A percentile compares a stretch with the other conserved stretches of the same genome.
Conservation (phyloP, 495 filamentous ascomycete genomes). For the Xylaria castorea region DNA sequence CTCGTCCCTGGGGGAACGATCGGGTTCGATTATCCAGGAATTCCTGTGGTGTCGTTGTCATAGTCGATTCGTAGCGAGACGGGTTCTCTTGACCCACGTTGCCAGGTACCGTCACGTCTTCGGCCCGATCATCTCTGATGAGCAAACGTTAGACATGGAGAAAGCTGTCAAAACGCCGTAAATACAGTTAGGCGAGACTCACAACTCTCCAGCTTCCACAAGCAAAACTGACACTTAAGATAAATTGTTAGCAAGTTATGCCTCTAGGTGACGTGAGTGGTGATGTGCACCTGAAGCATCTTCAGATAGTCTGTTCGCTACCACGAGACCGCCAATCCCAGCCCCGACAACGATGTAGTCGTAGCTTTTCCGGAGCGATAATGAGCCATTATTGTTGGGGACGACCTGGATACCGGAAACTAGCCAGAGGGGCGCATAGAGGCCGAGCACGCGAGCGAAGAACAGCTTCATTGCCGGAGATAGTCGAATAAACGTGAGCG, state of each 20-base stretch:
- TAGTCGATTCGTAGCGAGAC: slow-evolving; percentile 34
- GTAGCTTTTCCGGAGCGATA: slow-evolving; percentile 43
- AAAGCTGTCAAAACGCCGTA: background rate
- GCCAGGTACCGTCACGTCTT: slow-evolving; percentile 44
- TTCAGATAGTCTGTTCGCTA: slow-evolving; percentile 62
- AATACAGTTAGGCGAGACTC: slow-evolving; percentile 19
- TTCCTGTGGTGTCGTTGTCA: slow-evolving; percentile 30
- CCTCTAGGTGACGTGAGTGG: background rate
- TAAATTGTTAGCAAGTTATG: background rate
- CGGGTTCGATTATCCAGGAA: slow-evolving; percentile 47
- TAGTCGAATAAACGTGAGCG: background rate
- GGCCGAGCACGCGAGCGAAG: slow-evolving; percentile 13
- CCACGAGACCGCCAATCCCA: slow-evolving; percentile 59
- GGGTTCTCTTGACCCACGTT: slow-evolving; percentile 37
- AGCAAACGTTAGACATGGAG: slow-evolving; percentile 19
- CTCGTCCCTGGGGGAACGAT: slow-evolving; percentile 47
- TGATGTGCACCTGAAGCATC: slow-evolving; percentile 40
- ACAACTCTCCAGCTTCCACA: slow-evolving; percentile 52
- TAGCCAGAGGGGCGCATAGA: slow-evolving; percentile 26
- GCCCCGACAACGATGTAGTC: slow-evolving; percentile 62
- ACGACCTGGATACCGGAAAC: slow-evolving; percentile 24
- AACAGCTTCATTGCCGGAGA: background rate
- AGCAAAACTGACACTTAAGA: slow-evolving; percentile 42
- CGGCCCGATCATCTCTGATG: slow-evolving; percentile 40
- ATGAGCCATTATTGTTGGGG: slow-evolving; percentile 19